Conservation (phyloP, 2,329 filamentous ascomycete genomes). For the Macroventuria anomochaeta region DNA sequence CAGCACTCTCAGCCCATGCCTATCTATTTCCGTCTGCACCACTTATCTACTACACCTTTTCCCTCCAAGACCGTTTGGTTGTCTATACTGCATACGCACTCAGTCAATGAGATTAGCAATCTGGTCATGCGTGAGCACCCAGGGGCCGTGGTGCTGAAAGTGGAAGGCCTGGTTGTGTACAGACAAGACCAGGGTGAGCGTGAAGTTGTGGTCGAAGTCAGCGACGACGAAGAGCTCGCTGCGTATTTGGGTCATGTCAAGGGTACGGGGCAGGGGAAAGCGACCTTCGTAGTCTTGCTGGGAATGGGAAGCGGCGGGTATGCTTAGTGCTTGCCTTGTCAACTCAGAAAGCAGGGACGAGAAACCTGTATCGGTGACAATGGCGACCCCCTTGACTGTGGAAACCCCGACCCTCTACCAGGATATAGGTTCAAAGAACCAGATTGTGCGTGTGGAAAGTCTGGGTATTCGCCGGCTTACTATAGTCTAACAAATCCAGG, state of each 20-base stretch:
- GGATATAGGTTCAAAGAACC: too few relatives aligned
- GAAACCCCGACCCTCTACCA: too few relatives aligned
- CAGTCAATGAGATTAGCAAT: constrained; percentile 68
- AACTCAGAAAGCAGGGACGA: neutral
- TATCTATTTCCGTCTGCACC: constrained; percentile 73
- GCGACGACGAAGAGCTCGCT: constrained; percentile 73
- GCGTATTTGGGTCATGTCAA: constrained; percentile 71
- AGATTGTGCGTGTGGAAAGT: too few relatives aligned
- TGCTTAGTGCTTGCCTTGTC: constrained; percentile 5
- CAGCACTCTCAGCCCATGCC: constrained; percentile 54
- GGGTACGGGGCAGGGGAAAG: constrained; percentile 58
- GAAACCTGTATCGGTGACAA: too few relatives aligned
- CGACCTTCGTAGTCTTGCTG: constrained; percentile 57
- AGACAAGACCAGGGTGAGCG: constrained; percentile 50
- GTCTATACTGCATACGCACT: constrained; percentile 64
- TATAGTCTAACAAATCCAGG: too few relatives aligned
- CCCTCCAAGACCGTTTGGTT: constrained; percentile 66
- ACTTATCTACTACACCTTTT: constrained; percentile 63
- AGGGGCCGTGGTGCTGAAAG: constrained; percentile 62
- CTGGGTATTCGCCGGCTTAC: neutral
- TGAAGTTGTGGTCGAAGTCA: constrained; percentile 70
- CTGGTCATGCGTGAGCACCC: constrained; percentile 67
- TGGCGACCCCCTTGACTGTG: too few relatives aligned
- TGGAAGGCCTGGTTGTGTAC: constrained; percentile 70
- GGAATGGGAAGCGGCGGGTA: constrained; percentile 15